A percentile compares a stretch with the other conserved stretches of the same genome.
These are phyloP conservation scores for Hericium rajendrae DNA, from an alignment of 768 basidiomycete species.

Conservation along the genomic window DNA sequence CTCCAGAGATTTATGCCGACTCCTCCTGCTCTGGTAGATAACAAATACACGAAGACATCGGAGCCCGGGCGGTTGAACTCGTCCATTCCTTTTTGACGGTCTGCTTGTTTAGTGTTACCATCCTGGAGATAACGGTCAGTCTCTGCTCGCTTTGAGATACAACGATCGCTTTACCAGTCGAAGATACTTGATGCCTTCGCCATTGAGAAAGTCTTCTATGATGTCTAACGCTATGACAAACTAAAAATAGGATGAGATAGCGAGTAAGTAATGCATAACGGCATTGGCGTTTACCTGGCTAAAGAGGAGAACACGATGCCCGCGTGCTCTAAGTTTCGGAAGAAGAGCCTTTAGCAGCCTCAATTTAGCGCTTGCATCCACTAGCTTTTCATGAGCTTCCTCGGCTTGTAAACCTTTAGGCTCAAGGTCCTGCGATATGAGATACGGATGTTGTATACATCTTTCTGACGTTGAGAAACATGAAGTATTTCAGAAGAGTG, in stretches of 20 bases:
- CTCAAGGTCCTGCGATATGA: conserved; percentile 74
- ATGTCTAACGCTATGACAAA: conserved; percentile 83
- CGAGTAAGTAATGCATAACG: not conserved
- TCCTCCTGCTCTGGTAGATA: conserved; percentile 70
- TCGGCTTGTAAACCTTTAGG: conserved; percentile 43
- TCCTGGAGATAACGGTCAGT: conserved; percentile 40
- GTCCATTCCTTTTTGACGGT: conserved; percentile 93
- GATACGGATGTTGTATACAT: conserved; percentile 87
- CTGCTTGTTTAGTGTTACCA: conserved; percentile 74
- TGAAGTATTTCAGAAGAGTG: not conserved
- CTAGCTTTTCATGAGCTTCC: conserved; percentile 70
- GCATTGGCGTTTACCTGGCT: conserved; percentile 55
- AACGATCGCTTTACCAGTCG: conserved; percentile 46
- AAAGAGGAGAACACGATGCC: conserved; percentile 85
- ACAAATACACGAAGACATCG: conserved; percentile 82
- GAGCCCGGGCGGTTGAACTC: conserved; percentile 84
- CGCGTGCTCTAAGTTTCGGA: conserved; percentile 74
- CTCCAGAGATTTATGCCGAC: conserved; percentile 47
- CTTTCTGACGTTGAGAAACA: conserved; percentile 26
- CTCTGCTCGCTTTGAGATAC: not conserved
- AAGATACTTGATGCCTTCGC: conserved; percentile 72
- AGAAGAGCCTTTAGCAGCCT: conserved; percentile 66
- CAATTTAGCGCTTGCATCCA: conserved; percentile 81
- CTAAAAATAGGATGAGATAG: conserved; percentile 28
- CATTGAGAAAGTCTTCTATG: conserved; percentile 79